Conservation (phyloP, 73 alveolate species). For the Paramecium sonneborni region DNA sequence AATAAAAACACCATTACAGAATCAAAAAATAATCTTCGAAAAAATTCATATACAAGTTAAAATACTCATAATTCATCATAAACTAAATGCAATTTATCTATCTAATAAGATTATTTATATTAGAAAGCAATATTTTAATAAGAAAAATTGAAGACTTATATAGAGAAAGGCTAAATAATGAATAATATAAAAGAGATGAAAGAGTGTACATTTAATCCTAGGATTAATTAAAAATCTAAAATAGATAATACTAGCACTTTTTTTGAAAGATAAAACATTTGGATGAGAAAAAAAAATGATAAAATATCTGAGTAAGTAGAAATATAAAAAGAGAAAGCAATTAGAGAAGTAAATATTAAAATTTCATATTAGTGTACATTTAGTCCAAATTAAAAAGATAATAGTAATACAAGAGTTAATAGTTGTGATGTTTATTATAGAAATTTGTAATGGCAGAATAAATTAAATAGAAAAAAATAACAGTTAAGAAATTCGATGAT, state of each 20-base stretch:
- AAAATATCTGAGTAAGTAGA: not conserved
- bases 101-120: not conserved
- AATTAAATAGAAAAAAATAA: not conserved
- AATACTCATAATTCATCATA: not conserved
- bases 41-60: not conserved
- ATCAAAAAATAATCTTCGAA: not conserved
- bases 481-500: not conserved
- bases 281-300: slow-evolving; percentile 23
- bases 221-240: not conserved
- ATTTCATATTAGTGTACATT: not conserved
- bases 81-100: not conserved
- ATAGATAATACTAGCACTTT: not conserved
- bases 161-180: not conserved
- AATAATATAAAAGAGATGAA: not conserved
- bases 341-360: not conserved
- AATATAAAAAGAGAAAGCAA: not conserved
- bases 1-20: not conserved
- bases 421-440: not conserved
- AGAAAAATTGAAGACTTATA: not conserved
- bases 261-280: not conserved
- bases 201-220: not conserved
- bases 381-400: not conserved
- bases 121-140: not conserved
- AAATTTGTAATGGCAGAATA: not conserved
- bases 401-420: not conserved